Evolutionary conservation across 148 eudicot species (phyloP).

Genomic region (Talinum fruticosum): DNA sequence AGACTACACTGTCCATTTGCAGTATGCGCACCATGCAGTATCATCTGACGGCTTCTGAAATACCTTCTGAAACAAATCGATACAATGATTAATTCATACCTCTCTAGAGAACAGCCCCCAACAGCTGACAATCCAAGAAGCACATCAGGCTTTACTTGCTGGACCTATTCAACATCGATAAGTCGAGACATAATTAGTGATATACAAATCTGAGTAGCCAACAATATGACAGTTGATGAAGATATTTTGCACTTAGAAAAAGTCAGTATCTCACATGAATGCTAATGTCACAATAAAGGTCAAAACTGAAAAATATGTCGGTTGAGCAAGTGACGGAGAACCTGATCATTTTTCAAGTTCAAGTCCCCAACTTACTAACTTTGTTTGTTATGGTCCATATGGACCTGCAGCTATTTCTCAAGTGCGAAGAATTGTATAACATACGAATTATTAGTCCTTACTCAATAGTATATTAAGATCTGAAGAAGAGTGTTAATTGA

Average conservation of each 20-base stretch:
- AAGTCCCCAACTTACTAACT: background rate
- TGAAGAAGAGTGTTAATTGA: background rate
- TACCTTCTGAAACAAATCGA: background rate
- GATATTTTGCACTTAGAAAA: background rate
- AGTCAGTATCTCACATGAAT: background rate
- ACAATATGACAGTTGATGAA: background rate
- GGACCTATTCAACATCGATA: slow-evolving; percentile 48
- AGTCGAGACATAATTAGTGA: slow-evolving; percentile 6
- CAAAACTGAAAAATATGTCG: background rate
- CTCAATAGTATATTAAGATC: background rate
- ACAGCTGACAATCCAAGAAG: slow-evolving; percentile 96
- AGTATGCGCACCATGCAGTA: background rate
- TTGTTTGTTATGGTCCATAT: background rate
- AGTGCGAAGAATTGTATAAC: background rate
- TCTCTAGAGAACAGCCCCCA: slow-evolving; percentile 91
- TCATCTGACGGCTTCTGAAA: background rate
- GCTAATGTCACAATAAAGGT: background rate
- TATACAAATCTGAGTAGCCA: slow-evolving; percentile 10
- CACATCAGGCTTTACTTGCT: slow-evolving; percentile 87
- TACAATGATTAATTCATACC: slow-evolving; percentile 33
- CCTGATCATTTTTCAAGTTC: background rate
- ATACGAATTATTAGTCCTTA: background rate
- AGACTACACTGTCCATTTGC: background rate
- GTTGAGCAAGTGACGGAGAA: background rate
- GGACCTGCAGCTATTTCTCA: background rate